Conservation (phyloP, 2,329 filamentous ascomycete species). For the Monosporascus sp. region DNA sequence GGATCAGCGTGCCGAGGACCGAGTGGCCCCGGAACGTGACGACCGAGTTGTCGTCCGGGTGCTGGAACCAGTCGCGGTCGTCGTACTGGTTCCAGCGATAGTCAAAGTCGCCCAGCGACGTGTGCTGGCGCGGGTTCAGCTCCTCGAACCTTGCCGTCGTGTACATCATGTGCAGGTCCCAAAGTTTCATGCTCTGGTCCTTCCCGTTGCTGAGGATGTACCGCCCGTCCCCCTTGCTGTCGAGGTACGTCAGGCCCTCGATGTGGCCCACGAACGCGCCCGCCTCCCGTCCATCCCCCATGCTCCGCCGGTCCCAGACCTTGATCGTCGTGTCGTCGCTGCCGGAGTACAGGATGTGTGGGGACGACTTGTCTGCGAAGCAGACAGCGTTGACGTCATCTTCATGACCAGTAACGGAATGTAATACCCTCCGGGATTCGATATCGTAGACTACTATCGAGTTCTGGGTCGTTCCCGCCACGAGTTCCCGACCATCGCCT, state of each 20-base stretch:
- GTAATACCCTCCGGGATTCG: constrained; percentile 68
- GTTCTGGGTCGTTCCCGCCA: constrained; percentile 76
- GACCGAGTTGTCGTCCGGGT: constrained; percentile 82
- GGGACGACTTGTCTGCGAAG: constrained; percentile 82
- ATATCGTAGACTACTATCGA: constrained; percentile 90
- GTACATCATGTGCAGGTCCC: constrained; percentile 90
- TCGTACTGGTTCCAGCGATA: constrained; percentile 67
- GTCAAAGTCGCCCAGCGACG: constrained; percentile 58
- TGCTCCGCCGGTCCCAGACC: constrained; percentile 91
- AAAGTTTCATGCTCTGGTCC: constrained; percentile 95
- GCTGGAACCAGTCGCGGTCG: constrained; percentile 60
- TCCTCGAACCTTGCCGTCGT: constrained; percentile 58
- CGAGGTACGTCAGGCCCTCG: constrained; percentile 63
- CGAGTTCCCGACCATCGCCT: constrained; percentile 82
- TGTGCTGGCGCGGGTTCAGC: constrained; percentile 50
- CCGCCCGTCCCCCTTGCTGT: constrained; percentile 64
- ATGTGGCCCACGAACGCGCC: constrained; percentile 63
- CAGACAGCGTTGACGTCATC: constrained; percentile 96
- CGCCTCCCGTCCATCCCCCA: constrained; percentile 72
- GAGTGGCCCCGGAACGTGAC: constrained; percentile 91
- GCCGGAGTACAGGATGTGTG: constrained; percentile 92
- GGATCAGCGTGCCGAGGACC: constrained; percentile 83
- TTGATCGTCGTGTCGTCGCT: constrained; percentile 92
- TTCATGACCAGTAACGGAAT: constrained; percentile 71
- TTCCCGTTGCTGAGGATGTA: constrained; percentile 94